Percentiles rank a stretch among this genome's conserved stretches.
phyloP scores from a whole-genome alignment of 352 stramenopile species.

The Blastocystis sp. region DNA sequence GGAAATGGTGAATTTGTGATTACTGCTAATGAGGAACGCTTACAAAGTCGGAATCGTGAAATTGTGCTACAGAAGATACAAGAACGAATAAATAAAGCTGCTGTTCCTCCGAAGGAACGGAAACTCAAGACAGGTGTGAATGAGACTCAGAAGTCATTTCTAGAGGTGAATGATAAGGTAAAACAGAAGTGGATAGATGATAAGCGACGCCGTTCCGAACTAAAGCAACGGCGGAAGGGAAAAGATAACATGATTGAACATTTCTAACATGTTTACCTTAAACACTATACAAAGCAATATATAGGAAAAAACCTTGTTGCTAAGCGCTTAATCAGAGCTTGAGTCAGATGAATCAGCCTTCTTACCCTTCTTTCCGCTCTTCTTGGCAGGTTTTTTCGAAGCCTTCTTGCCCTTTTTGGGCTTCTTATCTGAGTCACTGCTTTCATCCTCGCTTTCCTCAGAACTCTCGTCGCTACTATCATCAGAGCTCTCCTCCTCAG shows the following conservation, averaged over 20 bases:
- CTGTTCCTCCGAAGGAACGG: constrained; percentile 68
- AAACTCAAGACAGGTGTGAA: constrained; percentile 55
- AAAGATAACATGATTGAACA: constrained; percentile 21
- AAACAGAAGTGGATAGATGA: constrained; percentile 66
- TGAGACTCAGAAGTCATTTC: not conserved
- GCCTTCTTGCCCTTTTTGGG: constrained; percentile 48
- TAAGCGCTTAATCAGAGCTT: constrained; percentile 41
- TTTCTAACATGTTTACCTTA: constrained; percentile 32
- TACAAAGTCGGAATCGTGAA: constrained; percentile 68
- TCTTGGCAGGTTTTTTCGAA: constrained; percentile 44
- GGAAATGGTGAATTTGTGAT: constrained; percentile 69
- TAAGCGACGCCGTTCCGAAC: constrained; percentile 65
- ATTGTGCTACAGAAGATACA: constrained; percentile 69
- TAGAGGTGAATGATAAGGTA: constrained; percentile 66
- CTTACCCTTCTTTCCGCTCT: constrained; percentile 45
- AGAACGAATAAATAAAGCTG: constrained; percentile 68
- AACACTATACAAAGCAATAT: not conserved
- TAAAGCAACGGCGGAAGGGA: constrained; percentile 68
- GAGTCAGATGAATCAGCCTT: constrained; percentile 51
- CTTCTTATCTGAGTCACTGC: not conserved
- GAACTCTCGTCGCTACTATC: constrained; percentile 22
- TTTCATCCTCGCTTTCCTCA: not conserved
- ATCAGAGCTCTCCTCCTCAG: not conserved
- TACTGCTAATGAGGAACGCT: constrained; percentile 65
- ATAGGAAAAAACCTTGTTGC: not conserved